Conservation (phyloP, 2,329 filamentous ascomycete genomes). For the Akanthomyces dipterigenus region DNA sequence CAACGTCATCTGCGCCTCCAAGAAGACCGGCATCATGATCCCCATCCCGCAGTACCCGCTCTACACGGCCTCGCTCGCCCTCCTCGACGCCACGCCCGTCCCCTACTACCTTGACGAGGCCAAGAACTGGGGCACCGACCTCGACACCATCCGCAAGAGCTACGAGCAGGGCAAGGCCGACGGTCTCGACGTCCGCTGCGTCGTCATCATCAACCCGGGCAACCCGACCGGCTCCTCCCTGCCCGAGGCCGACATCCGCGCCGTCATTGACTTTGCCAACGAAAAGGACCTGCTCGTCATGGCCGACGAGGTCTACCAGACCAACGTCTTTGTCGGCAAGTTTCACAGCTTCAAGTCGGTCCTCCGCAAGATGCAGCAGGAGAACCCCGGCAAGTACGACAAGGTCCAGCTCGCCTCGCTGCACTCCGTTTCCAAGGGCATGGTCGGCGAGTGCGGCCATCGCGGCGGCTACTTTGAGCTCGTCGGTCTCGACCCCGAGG, state of each 20-base stretch:
- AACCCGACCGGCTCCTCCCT: constrained; percentile 93
- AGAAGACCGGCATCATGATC: constrained; percentile 76
- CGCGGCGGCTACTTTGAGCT: constrained; percentile 97
- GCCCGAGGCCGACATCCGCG: constrained; percentile 68
- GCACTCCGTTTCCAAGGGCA: constrained; percentile 93
- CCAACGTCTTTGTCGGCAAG: constrained; percentile 90
- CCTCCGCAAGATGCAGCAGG: constrained; percentile 72
- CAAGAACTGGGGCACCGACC: constrained; percentile 79
- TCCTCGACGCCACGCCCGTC: constrained; percentile 80
- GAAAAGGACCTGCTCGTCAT: constrained; percentile 82
- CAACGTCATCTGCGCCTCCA: constrained; percentile 74
- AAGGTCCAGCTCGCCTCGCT: constrained; percentile 82
- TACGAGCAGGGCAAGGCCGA: constrained; percentile 67
- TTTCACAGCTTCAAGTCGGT: constrained; percentile 95
- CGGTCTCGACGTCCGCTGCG: constrained; percentile 81
- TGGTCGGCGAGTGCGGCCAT: constrained; percentile 98
- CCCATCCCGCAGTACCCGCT: constrained; percentile 97
- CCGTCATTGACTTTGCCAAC: constrained; percentile 80
- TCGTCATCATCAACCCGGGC: constrained; percentile 96
- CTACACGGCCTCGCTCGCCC: constrained; percentile 84
- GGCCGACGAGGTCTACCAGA: constrained; percentile 98
- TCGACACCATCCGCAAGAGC: constrained; percentile 67
- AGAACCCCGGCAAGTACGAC: constrained; percentile 70
- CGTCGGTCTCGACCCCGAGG: constrained; percentile 75
- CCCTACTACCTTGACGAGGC: constrained; percentile 91